Conservation (phyloP, 805 yeast species). For the Brettanomyces nanus region DNA sequence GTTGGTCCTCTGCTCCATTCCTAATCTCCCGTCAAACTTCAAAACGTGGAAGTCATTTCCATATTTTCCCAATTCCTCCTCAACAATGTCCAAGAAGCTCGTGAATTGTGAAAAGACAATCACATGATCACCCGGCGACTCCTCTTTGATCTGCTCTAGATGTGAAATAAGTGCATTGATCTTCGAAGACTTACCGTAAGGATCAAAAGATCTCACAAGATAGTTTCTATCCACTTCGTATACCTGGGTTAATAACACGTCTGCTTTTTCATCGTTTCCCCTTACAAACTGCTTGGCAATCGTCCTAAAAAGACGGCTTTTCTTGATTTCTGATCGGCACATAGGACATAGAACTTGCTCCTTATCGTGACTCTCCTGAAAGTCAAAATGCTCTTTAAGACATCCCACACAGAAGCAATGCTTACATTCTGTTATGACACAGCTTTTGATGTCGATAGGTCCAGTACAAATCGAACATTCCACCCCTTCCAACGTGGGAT, state of each 20-base stretch:
- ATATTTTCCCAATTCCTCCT: slow-evolving; percentile 42
- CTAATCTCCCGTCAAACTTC: slow-evolving; percentile 79
- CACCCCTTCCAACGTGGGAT: slow-evolving; percentile 31
- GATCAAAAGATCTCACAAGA: slow-evolving; percentile 34
- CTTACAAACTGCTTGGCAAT: slow-evolving; percentile 19
- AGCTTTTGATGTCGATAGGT: slow-evolving; percentile 45
- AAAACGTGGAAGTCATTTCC: slow-evolving; percentile 43
- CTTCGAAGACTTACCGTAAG: slow-evolving; percentile 59
- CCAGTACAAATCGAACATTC: slow-evolving; percentile 84
- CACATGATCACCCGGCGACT: slow-evolving; percentile 58
- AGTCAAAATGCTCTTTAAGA: slow-evolving; percentile 64
- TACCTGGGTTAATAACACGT: slow-evolving; percentile 1
- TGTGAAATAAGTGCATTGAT: slow-evolving; percentile 60
- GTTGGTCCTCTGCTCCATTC: slow-evolving; percentile 53
- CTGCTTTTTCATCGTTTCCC: slow-evolving; percentile 13
- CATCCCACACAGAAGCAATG: slow-evolving; percentile 76
- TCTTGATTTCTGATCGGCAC: slow-evolving; percentile 54
- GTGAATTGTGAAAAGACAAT: slow-evolving; percentile 92
- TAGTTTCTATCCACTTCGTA: slow-evolving; percentile 10
- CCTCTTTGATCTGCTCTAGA: slow-evolving; percentile 43
- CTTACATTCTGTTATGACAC: slow-evolving; percentile 61
- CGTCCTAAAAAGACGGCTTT: slow-evolving; percentile 39
- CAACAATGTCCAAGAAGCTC: slow-evolving; percentile 67
- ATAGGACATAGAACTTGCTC: slow-evolving; percentile 56
- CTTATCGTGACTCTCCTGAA: slow-evolving; percentile 31